A percentile compares a stretch with the other conserved stretches of the same genome.
phyloP scores from a whole-genome alignment of 129 eudicot genomes.

The Calendula officinalis region DNA sequence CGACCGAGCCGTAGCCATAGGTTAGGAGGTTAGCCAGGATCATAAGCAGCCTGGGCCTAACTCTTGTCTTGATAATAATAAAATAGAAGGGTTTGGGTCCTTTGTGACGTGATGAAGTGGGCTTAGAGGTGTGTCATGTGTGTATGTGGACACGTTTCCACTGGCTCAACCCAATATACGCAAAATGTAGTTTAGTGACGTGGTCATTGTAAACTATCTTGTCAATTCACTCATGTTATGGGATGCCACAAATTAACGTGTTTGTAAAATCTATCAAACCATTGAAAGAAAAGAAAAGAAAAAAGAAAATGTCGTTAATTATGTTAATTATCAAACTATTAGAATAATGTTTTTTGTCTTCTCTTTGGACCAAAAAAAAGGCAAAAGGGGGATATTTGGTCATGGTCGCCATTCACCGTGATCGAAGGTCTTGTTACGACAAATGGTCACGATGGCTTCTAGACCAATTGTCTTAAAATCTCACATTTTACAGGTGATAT shows the following conservation, averaged over 20 bases:
- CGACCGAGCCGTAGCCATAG: not conserved
- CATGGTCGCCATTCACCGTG: too few species aligned
- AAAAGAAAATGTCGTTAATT: too few species aligned
- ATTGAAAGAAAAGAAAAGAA: too few species aligned
- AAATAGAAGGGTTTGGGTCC: conserved; percentile 9
- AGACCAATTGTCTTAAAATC: too few species aligned
- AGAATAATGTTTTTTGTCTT: too few species aligned
- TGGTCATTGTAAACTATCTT: conserved; percentile 34
- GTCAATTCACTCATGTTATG: conserved; percentile 21
- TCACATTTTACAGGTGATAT: too few species aligned
- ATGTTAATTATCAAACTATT: too few species aligned
- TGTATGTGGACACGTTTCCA: conserved; percentile 22
- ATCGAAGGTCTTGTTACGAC: too few species aligned
- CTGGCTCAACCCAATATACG: conserved; percentile 16
- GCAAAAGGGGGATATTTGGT: too few species aligned
- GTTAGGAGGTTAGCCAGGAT: conserved; percentile 3
- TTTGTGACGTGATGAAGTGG: conserved; percentile 35
- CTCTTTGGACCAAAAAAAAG: too few species aligned
- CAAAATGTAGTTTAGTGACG: conserved; percentile 10
- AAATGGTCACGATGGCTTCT: too few species aligned
- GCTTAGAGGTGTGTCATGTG: not conserved
- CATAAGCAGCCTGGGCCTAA: conserved; percentile 28
- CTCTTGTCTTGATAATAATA: not conserved
- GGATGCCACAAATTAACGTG: not conserved
- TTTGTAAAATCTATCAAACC: too few species aligned